Base-by-base conservation (phyloP, 2,329 filamentous ascomycete species). In the Fusarium sp. region DNA sequence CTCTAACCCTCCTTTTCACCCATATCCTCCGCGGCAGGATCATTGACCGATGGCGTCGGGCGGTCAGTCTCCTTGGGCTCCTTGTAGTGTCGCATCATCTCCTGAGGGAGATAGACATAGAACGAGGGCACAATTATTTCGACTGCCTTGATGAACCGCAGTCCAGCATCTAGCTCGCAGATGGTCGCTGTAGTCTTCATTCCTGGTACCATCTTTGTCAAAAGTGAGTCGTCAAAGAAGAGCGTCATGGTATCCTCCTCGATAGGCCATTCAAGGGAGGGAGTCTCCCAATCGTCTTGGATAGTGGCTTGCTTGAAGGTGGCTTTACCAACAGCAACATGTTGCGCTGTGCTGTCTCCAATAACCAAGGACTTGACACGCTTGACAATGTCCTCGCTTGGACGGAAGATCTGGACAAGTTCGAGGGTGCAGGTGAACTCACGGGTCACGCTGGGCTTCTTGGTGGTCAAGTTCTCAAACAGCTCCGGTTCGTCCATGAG, bases 1-100 rank as follows among this genome's bases (percentile, higher is more conserved):
- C 10, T 24, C 47, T 19, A 60, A 3, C 70, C 64, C 1, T 69
- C 68, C 6, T 67, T 62, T 13, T 60, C 58, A 2, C 58, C 69
- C 4, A 59, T 47, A 5, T 67, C 70, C 12, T 72, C 71, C 3
- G 68, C 73, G 29, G 48, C 35, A 2, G 58, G 55, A 45, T 81
- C 67, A 10, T 78, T 67, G 3, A 81, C 74, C 1, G 81, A 84
- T 4, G 78, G 81, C 3, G 79, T 76, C 4, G 80, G 79, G 1
- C 83, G 79, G 12, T 80, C 75, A 26, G 78, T 78, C 1, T 67
- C 67, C 3, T 71, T 71, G 0, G 88, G 88, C 24, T 83, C 76
- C 73, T 87, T 91, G 82, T 85, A 93, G 15, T 81, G 74, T 22
- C 81, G 68, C 88, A 93, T 91, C 64, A 91, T 77, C 65, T 89